Evolutionary conservation across 805 yeast species (phyloP).

Genomic region (Starmerella cellae): DNA sequence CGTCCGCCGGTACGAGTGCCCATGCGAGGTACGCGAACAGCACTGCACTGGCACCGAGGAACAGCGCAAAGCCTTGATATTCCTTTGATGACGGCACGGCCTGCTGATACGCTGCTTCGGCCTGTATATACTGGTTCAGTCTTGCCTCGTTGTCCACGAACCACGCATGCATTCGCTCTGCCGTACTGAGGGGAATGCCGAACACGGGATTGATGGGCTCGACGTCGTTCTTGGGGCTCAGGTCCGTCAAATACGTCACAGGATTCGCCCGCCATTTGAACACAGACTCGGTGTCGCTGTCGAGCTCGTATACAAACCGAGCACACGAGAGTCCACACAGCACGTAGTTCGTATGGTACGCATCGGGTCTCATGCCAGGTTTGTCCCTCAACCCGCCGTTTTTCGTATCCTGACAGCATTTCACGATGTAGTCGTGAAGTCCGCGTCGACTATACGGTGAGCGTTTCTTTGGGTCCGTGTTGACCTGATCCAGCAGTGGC

Average conservation of each 20-base stretch:
- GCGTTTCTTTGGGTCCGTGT: background rate
- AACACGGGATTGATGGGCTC: conserved; percentile 42
- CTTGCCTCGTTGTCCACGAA: conserved; percentile 1
- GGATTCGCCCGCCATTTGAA: conserved; percentile 25
- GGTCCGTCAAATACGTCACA: background rate
- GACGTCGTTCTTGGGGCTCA: background rate
- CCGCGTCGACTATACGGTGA: conserved; percentile 32
- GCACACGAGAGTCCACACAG: conserved; percentile 58
- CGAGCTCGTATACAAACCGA: conserved; percentile 32
- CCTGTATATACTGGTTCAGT: too few relatives aligned
- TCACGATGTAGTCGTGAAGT: conserved; percentile 49
- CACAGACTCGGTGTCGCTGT: conserved; percentile 21
- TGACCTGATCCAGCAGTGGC: conserved; percentile 48
- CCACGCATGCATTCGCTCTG: conserved; percentile 27
- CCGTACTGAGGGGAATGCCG: conserved; percentile 39
- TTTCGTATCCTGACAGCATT: conserved; percentile 61
- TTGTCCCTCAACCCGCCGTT: conserved; percentile 78
- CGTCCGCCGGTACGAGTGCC: conserved; percentile 57
- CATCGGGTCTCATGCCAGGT: conserved; percentile 69
- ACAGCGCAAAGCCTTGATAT: conserved; percentile 77
- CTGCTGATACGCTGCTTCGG: background rate
- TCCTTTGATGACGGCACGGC: conserved; percentile 32
- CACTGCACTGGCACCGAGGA: conserved; percentile 49
- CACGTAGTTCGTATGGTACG: conserved; percentile 81
- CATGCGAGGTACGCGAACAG: conserved; percentile 51